phyloP scores from a whole-genome alignment of 805 yeast genomes.

The Kuraishia ogatae region DNA sequence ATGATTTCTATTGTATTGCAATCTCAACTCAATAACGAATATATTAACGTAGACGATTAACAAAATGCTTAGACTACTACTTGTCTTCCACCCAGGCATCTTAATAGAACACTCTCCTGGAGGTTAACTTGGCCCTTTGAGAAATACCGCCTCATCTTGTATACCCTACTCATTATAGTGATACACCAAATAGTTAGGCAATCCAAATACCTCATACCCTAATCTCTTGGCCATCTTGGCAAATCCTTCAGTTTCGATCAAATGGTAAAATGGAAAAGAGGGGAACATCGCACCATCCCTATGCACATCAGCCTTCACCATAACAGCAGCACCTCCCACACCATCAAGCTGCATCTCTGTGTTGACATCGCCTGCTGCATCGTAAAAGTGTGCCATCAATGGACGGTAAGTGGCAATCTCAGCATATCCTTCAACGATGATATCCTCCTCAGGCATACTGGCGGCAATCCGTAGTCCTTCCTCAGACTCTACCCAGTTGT shows the following conservation, averaged over 20 bases:
- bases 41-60: too few species aligned
- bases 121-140: too few species aligned
- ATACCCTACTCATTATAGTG: slow-evolving; percentile 79
- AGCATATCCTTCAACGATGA: slow-evolving; percentile 88
- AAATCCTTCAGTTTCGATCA: slow-evolving; percentile 97
- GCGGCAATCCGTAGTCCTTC: slow-evolving; percentile 72
- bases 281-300: slow-evolving; percentile 99
- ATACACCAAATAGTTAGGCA: slow-evolving; percentile 90
- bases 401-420: slow-evolving; percentile 94
- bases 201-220: slow-evolving; percentile 84
- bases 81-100: too few species aligned
- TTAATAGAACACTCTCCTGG: too few species aligned
- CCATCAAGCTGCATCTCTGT: slow-evolving; percentile 87
- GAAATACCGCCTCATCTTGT: too few species aligned
- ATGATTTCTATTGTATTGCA: too few species aligned
- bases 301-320: slow-evolving; percentile 96
- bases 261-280: slow-evolving; percentile 92
- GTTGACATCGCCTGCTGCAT: slow-evolving; percentile 48
- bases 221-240: slow-evolving; percentile 96
- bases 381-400: slow-evolving; percentile 84
- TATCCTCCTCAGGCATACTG: slow-evolving; percentile 75
- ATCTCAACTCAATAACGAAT: too few species aligned
- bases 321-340: slow-evolving; percentile 94
- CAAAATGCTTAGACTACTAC: too few species aligned
- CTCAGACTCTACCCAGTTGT: slow-evolving; percentile 88